Conservation (phyloP, 1,139 yeast species). For the Blastobotrys proliferans region DNA sequence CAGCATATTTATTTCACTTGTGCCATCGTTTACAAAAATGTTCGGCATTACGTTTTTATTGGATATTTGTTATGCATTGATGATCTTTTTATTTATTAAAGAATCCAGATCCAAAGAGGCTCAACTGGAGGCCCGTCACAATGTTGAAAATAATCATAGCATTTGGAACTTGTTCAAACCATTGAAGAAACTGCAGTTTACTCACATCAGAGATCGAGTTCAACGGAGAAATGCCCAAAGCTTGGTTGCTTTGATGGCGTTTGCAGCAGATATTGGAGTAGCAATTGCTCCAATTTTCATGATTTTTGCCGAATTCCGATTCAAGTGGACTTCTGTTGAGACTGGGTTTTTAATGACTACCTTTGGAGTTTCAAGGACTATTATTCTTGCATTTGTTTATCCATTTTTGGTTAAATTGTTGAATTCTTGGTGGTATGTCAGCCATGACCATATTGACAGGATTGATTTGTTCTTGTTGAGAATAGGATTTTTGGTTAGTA, state of each 20-base stretch:
- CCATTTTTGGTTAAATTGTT: slow-evolving; percentile 44
- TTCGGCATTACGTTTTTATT: slow-evolving; percentile 28
- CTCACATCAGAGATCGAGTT: slow-evolving; percentile 37
- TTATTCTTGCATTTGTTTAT: slow-evolving; percentile 40
- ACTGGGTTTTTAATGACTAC: slow-evolving; percentile 58
- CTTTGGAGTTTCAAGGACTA: slow-evolving; percentile 46
- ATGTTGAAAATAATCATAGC: not conserved
- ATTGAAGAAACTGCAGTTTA: slow-evolving; percentile 38
- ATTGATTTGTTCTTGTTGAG: slow-evolving; percentile 49
- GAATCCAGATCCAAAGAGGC: slow-evolving; percentile 51
- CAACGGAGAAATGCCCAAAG: slow-evolving; percentile 39
- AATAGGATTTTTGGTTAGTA: slow-evolving; percentile 40
- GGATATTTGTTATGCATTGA: slow-evolving; percentile 31
- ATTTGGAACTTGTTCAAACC: slow-evolving; percentile 41
- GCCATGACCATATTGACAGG: slow-evolving; percentile 43
- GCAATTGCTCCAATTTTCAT: slow-evolving; percentile 46
- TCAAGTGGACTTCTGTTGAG: slow-evolving; percentile 55
- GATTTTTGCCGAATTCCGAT: slow-evolving; percentile 55
- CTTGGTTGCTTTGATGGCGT: slow-evolving; percentile 42
- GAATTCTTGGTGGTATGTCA: slow-evolving; percentile 24
- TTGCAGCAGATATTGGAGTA: slow-evolving; percentile 36
- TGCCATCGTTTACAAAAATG: slow-evolving; percentile 29
- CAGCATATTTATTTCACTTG: slow-evolving; percentile 35
- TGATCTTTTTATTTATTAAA: slow-evolving; percentile 44
- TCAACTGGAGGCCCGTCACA: slow-evolving; percentile 3